Conservation (phyloP, 352 stramenopile genomes). For the Pythium vanterpoolii region DNA sequence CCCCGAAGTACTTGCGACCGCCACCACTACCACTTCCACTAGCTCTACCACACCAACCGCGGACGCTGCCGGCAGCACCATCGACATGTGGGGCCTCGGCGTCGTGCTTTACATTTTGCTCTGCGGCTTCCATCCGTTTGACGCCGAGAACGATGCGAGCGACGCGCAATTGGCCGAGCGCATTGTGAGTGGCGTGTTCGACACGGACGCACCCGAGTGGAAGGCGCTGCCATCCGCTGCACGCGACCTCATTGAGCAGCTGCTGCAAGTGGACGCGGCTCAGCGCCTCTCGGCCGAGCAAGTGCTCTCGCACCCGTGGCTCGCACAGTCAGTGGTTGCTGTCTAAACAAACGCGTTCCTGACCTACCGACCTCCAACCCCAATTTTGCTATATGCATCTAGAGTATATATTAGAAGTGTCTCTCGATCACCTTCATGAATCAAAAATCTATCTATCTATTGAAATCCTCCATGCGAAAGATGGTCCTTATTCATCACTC, state of each 20-base stretch:
- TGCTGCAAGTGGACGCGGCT: constrained; percentile 29
- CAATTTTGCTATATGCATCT: constrained; percentile 3
- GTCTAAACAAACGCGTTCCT: not conserved
- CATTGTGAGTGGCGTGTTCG: constrained; percentile 24
- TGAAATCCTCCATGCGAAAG: not conserved
- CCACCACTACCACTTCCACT: no score
- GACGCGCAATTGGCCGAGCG: constrained; percentile 20
- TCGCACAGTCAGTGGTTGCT: constrained; percentile 1
- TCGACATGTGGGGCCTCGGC: constrained; percentile 36
- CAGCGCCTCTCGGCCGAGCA: constrained; percentile 23
- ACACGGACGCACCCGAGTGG: constrained; percentile 25
- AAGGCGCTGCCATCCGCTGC: constrained; percentile 23
- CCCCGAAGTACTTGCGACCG: constrained; percentile 22
- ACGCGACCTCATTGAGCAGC: constrained; percentile 21
- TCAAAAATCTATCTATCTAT: constrained; percentile 18
- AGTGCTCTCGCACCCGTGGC: constrained; percentile 28
- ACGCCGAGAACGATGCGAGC: constrained; percentile 23
- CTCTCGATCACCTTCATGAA: not conserved
- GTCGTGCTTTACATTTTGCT: constrained; percentile 35
- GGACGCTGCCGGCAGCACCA: constrained; percentile 16
- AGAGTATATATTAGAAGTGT: constrained; percentile 5
- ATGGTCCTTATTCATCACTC: not conserved
- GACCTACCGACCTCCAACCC: not conserved
- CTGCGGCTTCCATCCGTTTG: constrained; percentile 34
- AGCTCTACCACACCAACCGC: no score